Percentiles rank a stretch among this genome's conserved stretches.
phyloP scores from a whole-genome alignment of 139 green algal genomes.

The Chlamydomonas sphaeroides region DNA sequence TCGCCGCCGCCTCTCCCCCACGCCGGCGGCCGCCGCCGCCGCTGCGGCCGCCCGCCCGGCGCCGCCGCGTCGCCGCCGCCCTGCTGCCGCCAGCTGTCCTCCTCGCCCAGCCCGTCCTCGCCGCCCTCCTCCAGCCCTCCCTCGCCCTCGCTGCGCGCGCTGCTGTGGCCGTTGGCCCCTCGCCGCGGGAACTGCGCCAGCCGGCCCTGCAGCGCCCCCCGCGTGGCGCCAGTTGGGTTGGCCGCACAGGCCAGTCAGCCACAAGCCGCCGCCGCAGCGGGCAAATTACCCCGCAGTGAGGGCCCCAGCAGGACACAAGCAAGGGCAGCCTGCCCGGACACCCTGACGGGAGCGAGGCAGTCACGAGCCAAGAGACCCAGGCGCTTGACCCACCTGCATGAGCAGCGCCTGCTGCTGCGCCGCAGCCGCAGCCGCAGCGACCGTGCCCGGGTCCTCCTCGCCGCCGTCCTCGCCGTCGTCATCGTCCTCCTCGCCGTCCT shows the following conservation, averaged over 20 bases:
- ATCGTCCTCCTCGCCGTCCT: neutral
- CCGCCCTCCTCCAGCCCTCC: too few species aligned
- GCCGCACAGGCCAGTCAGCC: too few species aligned
- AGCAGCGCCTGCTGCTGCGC: neutral
- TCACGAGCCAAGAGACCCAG: too few species aligned
- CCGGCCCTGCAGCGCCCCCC: neutral
- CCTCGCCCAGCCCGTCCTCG: neutral
- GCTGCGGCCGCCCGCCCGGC: neutral
- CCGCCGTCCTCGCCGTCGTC: neutral
- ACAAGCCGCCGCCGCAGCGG: too few species aligned
- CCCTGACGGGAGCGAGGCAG: too few species aligned
- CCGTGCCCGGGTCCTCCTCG: neutral
- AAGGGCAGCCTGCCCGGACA: too few species aligned
- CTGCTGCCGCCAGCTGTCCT: neutral
- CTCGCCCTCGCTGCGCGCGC: too few species aligned
- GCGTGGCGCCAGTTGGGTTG: too few species aligned
- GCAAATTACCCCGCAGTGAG: too few species aligned
- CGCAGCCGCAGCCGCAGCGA: neutral
- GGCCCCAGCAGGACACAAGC: too few species aligned
- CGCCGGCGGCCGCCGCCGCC: neutral
- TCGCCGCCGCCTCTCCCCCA: neutral
- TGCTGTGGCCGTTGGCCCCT: neutral
- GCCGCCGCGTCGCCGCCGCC: neutral
- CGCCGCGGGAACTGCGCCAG: slow-evolving; percentile 23
- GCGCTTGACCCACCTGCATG: neutral